Evolutionary conservation across 2,329 filamentous ascomycete species (phyloP), one percentile per base, ranked within the genome.

Genomic region (Podosphaera leucotricha): DNA sequence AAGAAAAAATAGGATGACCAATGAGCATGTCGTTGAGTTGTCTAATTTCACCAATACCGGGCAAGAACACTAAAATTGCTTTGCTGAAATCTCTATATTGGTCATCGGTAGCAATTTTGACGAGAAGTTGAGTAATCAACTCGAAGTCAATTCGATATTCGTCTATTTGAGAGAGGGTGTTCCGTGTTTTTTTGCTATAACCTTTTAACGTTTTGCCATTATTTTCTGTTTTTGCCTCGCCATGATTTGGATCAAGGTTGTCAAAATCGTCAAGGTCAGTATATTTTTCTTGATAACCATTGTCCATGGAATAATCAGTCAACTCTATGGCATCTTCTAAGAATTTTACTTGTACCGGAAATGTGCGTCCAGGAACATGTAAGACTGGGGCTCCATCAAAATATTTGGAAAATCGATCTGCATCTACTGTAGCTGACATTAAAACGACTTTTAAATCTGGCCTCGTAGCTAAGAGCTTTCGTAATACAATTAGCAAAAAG

Each of bases 371-470:
- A 2, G 90, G 90, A 13, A 98, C 84, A 47, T 80, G 85, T 44
- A 98, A 66, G 36, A 95, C 75, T 0, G 87, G 87, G 1, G 87
- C 87, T 3, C 77, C 75, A 45, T 78, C 77, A 1, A 98, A 70
- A 56, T 95, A 98, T 10, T 74, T 72, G 0, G 90, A 94, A 58
- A 98, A 94, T 15, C 78, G 77, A 47, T 87, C 77, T 0, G 90
- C 84, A 59, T 98, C 84, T 6, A 98, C 84, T 0, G 90, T 98
- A 10, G 90, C 90, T 51, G 87, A 95, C 90, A 98, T 98, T 41
- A 98, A 70, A 33, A 98, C 71, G 18, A 98, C 80, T 61, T 92
- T 95, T 43, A 98, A 66, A 50, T 92, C 81, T 48, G 77, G 78
- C 44, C 87, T 51, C 16, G 72, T 72, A 24, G 71, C 59, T 63